Percentiles rank a stretch among this genome's conserved stretches.
phyloP scores from a whole-genome alignment of 495 filamentous ascomycete species.

The Choiromyces venosus region DNA sequence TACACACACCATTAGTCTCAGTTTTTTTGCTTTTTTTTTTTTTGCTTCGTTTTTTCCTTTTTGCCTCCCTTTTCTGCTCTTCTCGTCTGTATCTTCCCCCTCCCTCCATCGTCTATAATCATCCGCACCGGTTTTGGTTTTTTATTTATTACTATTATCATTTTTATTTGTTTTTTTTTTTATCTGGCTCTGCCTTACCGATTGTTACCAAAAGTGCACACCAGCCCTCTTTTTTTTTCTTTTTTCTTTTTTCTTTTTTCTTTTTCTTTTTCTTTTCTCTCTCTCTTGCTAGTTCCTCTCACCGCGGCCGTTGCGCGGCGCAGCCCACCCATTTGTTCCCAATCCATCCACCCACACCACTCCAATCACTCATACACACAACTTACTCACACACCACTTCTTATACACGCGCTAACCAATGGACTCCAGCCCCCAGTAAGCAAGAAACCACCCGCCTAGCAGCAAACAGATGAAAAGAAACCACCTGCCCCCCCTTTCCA shows the following conservation, averaged over 20 bases:
- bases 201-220: slow-evolving; percentile 43
- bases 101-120: background rate
- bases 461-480: slow-evolving; percentile 6
- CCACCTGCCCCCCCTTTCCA: slow-evolving; percentile 2
- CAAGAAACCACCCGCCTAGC: background rate
- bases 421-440: slow-evolving; percentile 1
- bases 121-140: background rate
- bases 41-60: slow-evolving; percentile 1
- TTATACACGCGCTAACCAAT: background rate
- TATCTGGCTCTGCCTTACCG: slow-evolving; percentile 6
- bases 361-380: slow-evolving; percentile 11
- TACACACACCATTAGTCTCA: slow-evolving; percentile 21
- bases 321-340: slow-evolving; percentile 10
- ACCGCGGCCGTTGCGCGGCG: slow-evolving; percentile 26
- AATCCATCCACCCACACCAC: slow-evolving; percentile 13
- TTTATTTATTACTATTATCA: background rate
- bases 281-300: slow-evolving; percentile 11
- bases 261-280: slow-evolving; percentile 19
- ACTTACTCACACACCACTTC: background rate
- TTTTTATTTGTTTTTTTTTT: background rate
- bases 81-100: slow-evolving; percentile 5
- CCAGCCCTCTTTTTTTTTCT: slow-evolving; percentile 22
- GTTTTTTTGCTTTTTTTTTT: slow-evolving; percentile 33
- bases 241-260: slow-evolving; percentile 18
- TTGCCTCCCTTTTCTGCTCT: slow-evolving; percentile 6